These are phyloP conservation scores for Tylopilus vinaceipallidus DNA, from an alignment of 768 basidiomycete species.

Conservation along the genomic window DNA sequence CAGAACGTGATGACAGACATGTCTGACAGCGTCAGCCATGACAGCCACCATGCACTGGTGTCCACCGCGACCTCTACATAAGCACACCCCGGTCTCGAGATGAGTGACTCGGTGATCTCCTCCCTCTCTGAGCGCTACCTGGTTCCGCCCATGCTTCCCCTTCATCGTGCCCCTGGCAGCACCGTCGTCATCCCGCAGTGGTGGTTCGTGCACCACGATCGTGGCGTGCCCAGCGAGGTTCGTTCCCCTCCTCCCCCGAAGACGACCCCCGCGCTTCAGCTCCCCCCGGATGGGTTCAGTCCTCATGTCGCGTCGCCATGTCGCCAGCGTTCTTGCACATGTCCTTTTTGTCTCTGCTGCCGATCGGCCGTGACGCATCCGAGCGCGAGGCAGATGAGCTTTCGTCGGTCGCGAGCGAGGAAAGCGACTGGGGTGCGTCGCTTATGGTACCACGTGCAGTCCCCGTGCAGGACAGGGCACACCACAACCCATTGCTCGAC, in stretches of 20 bases:
- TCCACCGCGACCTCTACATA: background rate
- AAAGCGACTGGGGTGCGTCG: conserved; percentile 11
- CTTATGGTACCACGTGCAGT: background rate
- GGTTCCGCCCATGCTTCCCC: conserved; percentile 26
- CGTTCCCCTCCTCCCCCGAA: background rate
- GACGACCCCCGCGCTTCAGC: conserved; percentile 11
- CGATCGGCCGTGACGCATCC: conserved; percentile 16
- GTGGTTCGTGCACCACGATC: conserved; percentile 10
- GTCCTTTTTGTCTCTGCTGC: conserved; percentile 26
- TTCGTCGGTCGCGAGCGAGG: conserved; percentile 23
- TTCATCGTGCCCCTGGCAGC: conserved; percentile 25
- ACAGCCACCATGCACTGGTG: background rate
- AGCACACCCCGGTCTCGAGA: background rate
- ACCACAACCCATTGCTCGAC: conserved; percentile 25
- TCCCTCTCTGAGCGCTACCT: conserved; percentile 34
- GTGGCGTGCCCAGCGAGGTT: background rate
- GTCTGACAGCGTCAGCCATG: conserved; percentile 1
- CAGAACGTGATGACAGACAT: conserved; percentile 1
- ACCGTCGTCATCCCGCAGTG: conserved; percentile 22
- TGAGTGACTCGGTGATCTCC: conserved; percentile 12
- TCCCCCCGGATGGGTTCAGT: conserved; percentile 1
- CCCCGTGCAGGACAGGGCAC: conserved; percentile 3
- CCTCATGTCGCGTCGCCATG: background rate
- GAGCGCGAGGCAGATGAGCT: conserved; percentile 27
- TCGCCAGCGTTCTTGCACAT: conserved; percentile 22